Conservation (phyloP, 306 rosid species). For the Malus fusca region DNA sequence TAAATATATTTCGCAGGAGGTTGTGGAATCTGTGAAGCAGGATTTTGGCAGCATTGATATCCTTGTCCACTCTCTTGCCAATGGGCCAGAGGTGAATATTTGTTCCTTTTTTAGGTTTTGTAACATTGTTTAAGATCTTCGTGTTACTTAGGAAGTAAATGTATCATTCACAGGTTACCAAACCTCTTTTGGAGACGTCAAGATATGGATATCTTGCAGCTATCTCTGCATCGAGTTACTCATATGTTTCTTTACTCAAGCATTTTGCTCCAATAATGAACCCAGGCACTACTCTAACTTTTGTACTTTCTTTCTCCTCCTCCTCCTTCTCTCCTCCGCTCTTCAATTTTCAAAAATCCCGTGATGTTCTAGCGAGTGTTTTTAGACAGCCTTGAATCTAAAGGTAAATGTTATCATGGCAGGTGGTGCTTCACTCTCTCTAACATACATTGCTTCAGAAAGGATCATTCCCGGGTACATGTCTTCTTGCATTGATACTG, state of each 20-base stretch:
- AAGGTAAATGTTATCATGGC: constrained; percentile 12
- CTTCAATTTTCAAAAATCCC: neutral
- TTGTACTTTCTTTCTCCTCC: neutral
- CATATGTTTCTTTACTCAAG: constrained; percentile 78
- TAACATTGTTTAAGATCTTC: neutral
- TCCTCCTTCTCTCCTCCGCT: neutral
- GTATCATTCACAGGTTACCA: constrained; percentile 48
- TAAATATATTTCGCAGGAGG: constrained; percentile 54
- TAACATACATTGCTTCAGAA: constrained; percentile 94
- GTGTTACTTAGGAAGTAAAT: neutral
- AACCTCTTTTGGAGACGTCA: constrained; percentile 91
- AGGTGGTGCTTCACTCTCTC: constrained; percentile 94
- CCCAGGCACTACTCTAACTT: constrained; percentile 48
- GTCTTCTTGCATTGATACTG: neutral
- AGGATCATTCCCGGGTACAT: constrained; percentile 92
- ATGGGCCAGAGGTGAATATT: constrained; percentile 82
- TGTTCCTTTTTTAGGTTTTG: neutral
- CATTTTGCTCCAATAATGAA: constrained; percentile 84
- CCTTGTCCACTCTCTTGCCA: constrained; percentile 97
- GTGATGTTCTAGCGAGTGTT: neutral
- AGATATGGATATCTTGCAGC: constrained; percentile 97
- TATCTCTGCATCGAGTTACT: constrained; percentile 90
- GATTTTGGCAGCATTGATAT: constrained; percentile 96
- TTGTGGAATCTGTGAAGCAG: constrained; percentile 72
- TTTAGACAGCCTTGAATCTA: neutral